Conservation (phyloP, 2,329 filamentous ascomycete species). For the Onygenales sp. region DNA sequence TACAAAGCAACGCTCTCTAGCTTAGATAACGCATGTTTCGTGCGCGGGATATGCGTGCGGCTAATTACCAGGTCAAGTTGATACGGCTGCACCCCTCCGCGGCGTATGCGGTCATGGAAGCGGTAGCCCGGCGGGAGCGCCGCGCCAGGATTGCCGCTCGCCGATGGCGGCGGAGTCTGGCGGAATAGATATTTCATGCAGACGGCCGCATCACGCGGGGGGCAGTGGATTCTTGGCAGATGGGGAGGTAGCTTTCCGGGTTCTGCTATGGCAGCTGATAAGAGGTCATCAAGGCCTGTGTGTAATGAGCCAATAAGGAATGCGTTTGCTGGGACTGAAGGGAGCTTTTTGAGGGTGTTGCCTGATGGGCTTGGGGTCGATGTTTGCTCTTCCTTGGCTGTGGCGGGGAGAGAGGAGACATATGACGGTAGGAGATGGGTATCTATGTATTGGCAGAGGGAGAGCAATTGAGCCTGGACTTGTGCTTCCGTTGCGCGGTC, state of each 20-base stretch:
- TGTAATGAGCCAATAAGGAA: constrained; percentile 31
- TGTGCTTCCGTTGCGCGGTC: not conserved
- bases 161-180: constrained; percentile 1
- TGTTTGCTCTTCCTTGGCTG: not conserved
- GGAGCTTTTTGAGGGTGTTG: constrained; percentile 13
- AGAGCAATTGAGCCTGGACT: constrained; percentile 20
- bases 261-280: constrained; percentile 15
- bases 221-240: constrained; percentile 16
- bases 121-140: constrained; percentile 23
- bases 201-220: constrained; percentile 19
- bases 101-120: constrained; percentile 19
- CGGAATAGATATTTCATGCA: constrained; percentile 31
- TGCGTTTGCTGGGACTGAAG: constrained; percentile 17
- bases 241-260: constrained; percentile 8
- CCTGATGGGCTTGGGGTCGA: not conserved
- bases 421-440: constrained; percentile 18
- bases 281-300: constrained; percentile 21
- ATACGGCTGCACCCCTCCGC: constrained; percentile 16
- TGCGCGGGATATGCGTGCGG: constrained; percentile 30
- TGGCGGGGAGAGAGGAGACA: constrained; percentile 11
- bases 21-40: constrained; percentile 20
- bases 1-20: constrained; percentile 30
- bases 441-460: constrained; percentile 19
- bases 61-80: constrained; percentile 30
- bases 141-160: not conserved